Percentiles rank a stretch among this genome's conserved stretches.
Evolutionary conservation across 768 basidiomycete species (phyloP).

Genomic region (Leccinellum luteum): DNA sequence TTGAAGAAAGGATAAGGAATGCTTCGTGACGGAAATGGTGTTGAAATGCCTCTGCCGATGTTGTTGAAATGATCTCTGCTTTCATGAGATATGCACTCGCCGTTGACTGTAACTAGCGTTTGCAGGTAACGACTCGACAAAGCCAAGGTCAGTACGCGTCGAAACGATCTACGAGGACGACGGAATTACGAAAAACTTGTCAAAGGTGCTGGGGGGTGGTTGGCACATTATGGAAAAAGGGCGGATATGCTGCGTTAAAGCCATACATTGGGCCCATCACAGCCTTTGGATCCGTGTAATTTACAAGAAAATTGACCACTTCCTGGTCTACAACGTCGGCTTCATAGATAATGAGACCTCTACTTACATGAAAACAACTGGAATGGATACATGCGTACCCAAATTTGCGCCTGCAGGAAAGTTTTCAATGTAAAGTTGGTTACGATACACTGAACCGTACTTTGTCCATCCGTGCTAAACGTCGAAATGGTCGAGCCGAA

Average conservation of each 20-base stretch:
- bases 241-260: neutral
- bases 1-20: constrained; percentile 9
- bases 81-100: neutral
- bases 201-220: too few relatives aligned
- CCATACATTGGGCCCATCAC: neutral
- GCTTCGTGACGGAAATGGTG: neutral
- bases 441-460: too few relatives aligned
- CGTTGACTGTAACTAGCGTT: neutral
- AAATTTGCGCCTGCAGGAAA: too few relatives aligned
- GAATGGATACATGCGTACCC: too few relatives aligned
- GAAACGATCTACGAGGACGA: neutral
- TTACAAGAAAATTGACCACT: constrained; percentile 9
- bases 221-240: neutral
- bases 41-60: neutral
- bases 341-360: constrained; percentile 29
- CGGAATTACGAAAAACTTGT: neutral
- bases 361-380: too few relatives aligned
- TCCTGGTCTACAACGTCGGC: neutral
- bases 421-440: too few relatives aligned
- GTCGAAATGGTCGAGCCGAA: too few relatives aligned
- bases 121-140: constrained; percentile 1
- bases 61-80: neutral
- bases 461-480: too few relatives aligned
- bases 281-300: constrained; percentile 9
- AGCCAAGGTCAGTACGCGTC: constrained; percentile 5